Percentiles rank a stretch among this genome's conserved stretches.
phyloP scores from a whole-genome alignment of 352 stramenopile species.

The Thraustotheca clavata region DNA sequence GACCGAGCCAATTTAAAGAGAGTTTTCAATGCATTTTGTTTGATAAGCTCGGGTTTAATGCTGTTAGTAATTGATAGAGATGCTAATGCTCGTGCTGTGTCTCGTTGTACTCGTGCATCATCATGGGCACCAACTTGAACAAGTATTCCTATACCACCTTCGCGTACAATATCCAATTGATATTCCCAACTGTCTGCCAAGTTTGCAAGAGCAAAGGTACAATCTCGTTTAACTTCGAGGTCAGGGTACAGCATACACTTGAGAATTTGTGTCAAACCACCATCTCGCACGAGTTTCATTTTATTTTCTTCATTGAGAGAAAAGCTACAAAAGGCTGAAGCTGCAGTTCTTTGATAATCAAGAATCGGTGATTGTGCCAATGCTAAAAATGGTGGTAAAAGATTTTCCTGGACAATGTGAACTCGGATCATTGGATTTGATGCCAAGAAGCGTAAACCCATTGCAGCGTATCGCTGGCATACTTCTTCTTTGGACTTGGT shows the following conservation, averaged over 20 bases:
- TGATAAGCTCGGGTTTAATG: constrained; percentile 78
- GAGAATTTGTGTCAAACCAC: constrained; percentile 85
- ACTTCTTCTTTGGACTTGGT: constrained; percentile 85
- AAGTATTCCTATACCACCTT: constrained; percentile 75
- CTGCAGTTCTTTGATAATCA: constrained; percentile 88
- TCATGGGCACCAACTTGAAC: constrained; percentile 60
- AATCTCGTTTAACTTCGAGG: constrained; percentile 87
- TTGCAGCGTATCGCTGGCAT: constrained; percentile 91
- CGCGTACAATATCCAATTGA: constrained; percentile 84
- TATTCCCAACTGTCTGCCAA: constrained; percentile 84
- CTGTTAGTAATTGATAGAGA: constrained; percentile 85
- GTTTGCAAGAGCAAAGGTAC: constrained; percentile 92
- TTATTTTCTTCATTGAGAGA: constrained; percentile 92
- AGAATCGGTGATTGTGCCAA: constrained; percentile 87
- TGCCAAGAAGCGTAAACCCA: constrained; percentile 92
- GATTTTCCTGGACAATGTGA: constrained; percentile 85
- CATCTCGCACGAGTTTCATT: constrained; percentile 89
- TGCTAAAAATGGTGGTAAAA: constrained; percentile 86
- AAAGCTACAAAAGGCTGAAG: constrained; percentile 88
- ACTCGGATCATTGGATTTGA: constrained; percentile 91
- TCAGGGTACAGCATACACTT: constrained; percentile 86
- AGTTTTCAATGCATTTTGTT: constrained; percentile 71
- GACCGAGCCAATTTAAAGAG: constrained; percentile 91
- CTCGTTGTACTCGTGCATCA: constrained; percentile 90
- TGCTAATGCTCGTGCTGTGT: constrained; percentile 86